phyloP scores from a whole-genome alignment of 1,139 yeast genomes.

The Saccharomyces hybrid region DNA sequence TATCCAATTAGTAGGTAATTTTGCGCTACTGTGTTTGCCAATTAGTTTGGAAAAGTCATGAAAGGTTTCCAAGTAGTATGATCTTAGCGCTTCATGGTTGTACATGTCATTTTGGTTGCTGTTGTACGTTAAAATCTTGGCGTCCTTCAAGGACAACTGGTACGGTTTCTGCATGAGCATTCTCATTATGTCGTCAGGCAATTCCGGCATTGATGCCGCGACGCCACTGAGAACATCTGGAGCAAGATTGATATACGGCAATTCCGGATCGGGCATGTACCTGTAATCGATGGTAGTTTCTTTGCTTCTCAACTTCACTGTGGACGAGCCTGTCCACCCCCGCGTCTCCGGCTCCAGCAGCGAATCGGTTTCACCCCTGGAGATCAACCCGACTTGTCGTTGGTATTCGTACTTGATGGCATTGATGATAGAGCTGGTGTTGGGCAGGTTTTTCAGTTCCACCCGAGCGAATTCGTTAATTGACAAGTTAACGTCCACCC shows the following conservation, averaged over 20 bases:
- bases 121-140: slow-evolving; percentile 24
- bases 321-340: slow-evolving; percentile 78
- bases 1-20: slow-evolving; percentile 68
- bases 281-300: slow-evolving; percentile 83
- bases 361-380: slow-evolving; percentile 33
- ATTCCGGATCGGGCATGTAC: slow-evolving; percentile 91
- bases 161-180: slow-evolving; percentile 46
- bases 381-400: slow-evolving; percentile 50
- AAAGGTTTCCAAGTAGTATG: slow-evolving; percentile 45
- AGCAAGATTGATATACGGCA: slow-evolving; percentile 51
- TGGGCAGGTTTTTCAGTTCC: slow-evolving; percentile 86
- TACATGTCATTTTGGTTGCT: slow-evolving; percentile 26
- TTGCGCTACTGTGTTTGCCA: slow-evolving; percentile 28
- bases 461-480: slow-evolving; percentile 66
- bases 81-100: slow-evolving; percentile 38
- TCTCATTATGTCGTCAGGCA: slow-evolving; percentile 57
- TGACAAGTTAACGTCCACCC: slow-evolving; percentile 90
- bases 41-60: slow-evolving; percentile 21
- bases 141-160: slow-evolving; percentile 57
- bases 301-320: slow-evolving; percentile 62
- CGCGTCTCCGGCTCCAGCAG: slow-evolving; percentile 65
- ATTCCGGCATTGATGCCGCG: slow-evolving; percentile 41
- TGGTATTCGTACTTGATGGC: slow-evolving; percentile 72
- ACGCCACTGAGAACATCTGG: slow-evolving; percentile 38
- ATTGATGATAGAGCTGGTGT: slow-evolving; percentile 68